Evolutionary conservation across 768 basidiomycete genomes (phyloP), one percentile per base, ranked within the genome.

Genomic region (Rhodotorula babjevae): DNA sequence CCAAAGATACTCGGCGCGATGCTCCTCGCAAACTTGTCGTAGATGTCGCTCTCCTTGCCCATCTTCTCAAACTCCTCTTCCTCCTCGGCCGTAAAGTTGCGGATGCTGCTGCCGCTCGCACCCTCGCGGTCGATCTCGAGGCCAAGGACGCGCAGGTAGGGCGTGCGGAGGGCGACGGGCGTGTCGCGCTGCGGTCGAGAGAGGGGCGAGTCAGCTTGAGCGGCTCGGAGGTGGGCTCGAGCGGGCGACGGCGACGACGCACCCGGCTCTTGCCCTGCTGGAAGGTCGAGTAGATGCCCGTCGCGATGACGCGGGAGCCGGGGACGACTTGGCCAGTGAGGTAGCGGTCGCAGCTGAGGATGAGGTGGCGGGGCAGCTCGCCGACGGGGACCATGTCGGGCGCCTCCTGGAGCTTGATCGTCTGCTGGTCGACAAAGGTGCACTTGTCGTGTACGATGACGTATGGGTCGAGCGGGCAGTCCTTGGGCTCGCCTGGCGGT

Each of bases 311-410:
- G 67, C 96, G 84, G n/a, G 93, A 92, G 4, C 96, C 96, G 10
- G 96, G 96, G 18, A 97, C 91, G 18, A 97, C 94, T 79, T 89
- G 89, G 0, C 92, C 93, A 0, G 94, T 92, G 65, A 98, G 84
- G 78, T 93, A 89, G 80, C 95, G 84, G 80, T 99, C 96, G 10
- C 87, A 88, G 42, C 91, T 94, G 36, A 99, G 84, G 63, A 95
- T 85, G 86, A 99, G 93, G 80, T 98, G 96, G 61, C 94, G 83
- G 16, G 96, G 96, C 55, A 99, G 84, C 79, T 99, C 96, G 85
- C 96, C 96, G 36, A 98, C 94, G 0, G 96, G 96, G 2, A 99
- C 96, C 92, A 97, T 96, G 81, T 99, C 96, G 0, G 96, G 96
- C 27, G 95, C 94, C 81, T 99, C 96, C 81, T 99, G 96, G 21